A percentile compares a stretch with the other conserved stretches of the same genome.
Evolutionary conservation across 108 stramenopile species (phyloP).

Genomic region (Nitzschia putrida): DNA sequence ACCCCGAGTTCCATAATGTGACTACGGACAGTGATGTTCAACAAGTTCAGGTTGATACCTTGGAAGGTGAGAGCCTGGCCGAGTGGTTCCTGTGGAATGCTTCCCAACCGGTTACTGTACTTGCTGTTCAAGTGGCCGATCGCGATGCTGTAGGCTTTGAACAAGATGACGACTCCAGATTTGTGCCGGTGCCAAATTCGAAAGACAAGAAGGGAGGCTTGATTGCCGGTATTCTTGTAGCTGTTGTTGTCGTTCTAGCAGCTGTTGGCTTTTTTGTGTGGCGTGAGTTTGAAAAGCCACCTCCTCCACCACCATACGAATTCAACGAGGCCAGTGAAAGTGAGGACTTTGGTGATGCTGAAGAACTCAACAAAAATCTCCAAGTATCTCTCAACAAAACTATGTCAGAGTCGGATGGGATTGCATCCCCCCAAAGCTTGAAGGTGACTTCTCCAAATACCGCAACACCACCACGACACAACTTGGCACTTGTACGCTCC

Average conservation of each 20-base stretch:
- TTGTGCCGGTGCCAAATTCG: not conserved
- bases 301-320: constrained; percentile 23
- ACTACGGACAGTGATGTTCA: constrained; percentile 7
- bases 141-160: not conserved
- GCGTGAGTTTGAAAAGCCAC: constrained; percentile 5
- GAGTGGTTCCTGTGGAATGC: not conserved
- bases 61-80: not conserved
- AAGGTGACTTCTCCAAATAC: not conserved
- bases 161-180: not conserved
- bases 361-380: constrained; percentile 1
- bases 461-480: not conserved
- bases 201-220: constrained; percentile 5
- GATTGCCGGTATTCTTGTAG: constrained; percentile 12
- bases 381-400: constrained; percentile 2
- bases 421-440: not conserved
- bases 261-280: constrained; percentile 2
- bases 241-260: not conserved
- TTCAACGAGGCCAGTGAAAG: constrained; percentile 11
- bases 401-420: constrained; percentile 6
- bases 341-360: not conserved
- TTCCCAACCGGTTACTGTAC: constrained; percentile 1
- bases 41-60: constrained; percentile 1
- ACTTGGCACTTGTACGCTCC: not conserved
- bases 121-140: constrained; percentile 12
- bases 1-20: not conserved